A percentile compares a stretch with the other conserved stretches of the same genome.
These are phyloP conservation scores for Bondarzewia mesenterica DNA, from an alignment of 1,284 basidiomycete species.

Conservation along the genomic window DNA sequence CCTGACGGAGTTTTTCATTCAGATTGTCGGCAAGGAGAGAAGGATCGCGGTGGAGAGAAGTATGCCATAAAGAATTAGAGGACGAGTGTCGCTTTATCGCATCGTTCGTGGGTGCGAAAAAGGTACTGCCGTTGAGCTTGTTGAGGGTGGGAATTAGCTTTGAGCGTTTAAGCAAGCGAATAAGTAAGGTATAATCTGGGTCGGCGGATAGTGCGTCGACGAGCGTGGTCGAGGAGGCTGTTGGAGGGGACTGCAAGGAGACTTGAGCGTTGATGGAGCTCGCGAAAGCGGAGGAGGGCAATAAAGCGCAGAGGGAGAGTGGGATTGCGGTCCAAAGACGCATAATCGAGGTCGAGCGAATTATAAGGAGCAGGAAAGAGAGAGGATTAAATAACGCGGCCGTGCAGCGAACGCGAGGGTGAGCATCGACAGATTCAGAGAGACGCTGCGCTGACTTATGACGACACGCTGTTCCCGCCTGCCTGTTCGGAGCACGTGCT, in stretches of 20 bases:
- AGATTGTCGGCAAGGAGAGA: constrained; percentile 66
- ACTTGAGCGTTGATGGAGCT: constrained; percentile 20
- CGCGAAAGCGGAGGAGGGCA: constrained; percentile 1
- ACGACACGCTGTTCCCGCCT: background rate
- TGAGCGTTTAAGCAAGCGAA: constrained; percentile 78
- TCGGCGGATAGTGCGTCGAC: constrained; percentile 75
- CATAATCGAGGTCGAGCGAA: constrained; percentile 21
- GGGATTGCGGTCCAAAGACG: constrained; percentile 27
- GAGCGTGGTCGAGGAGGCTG: constrained; percentile 46
- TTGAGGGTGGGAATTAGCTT: constrained; percentile 91
- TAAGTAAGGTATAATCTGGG: constrained; percentile 72
- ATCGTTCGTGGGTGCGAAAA: constrained; percentile 95
- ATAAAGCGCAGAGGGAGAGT: constrained; percentile 19
- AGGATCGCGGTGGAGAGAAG: constrained; percentile 30
- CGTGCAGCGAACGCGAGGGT: background rate
- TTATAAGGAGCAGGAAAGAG: background rate
- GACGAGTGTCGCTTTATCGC: constrained; percentile 58
- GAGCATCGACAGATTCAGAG: background rate
- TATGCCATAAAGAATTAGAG: constrained; percentile 39
- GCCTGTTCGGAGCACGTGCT: background rate
- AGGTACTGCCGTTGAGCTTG: constrained; percentile 70
- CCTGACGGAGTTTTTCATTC: constrained; percentile 77
- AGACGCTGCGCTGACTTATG: background rate
- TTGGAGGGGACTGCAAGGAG: constrained; percentile 16
- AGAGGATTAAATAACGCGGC: constrained; percentile 1